Percentiles rank a stretch among this genome's conserved stretches.
These are phyloP conservation scores for Auricularia sp. DNA, from an alignment of 768 basidiomycete genomes.

Conservation along the genomic window DNA sequence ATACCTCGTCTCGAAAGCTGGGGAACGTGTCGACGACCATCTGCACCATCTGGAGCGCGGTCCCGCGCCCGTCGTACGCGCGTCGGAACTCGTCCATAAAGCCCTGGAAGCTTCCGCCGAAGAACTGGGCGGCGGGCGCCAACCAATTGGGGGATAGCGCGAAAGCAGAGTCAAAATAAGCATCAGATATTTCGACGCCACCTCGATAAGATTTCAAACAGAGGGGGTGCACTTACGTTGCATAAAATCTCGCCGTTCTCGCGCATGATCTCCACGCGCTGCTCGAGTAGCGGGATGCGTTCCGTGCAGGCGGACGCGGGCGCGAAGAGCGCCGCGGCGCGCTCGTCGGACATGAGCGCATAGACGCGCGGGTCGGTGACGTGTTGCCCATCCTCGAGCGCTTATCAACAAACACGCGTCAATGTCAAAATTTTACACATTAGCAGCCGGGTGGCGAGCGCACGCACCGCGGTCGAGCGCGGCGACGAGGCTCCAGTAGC, in stretches of 20 bases:
- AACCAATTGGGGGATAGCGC: too few species aligned
- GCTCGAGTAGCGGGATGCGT: conserved; percentile 53
- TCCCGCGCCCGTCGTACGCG: conserved; percentile 43
- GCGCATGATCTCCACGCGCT: conserved; percentile 70
- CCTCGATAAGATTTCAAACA: not conserved
- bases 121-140: conserved; percentile 33
- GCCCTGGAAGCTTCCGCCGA: conserved; percentile 59
- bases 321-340: conserved; percentile 63
- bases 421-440: not conserved
- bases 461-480: conserved; percentile 66
- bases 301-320: conserved; percentile 49
- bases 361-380: conserved; percentile 77
- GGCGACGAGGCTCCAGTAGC: conserved; percentile 83
- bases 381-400: conserved; percentile 65
- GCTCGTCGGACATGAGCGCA: conserved; percentile 56
- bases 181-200: not conserved
- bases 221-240: conserved; percentile 35
- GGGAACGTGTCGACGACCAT: conserved; percentile 64
- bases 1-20: conserved; percentile 62
- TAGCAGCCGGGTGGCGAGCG: not conserved
- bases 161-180: not conserved
- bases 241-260: conserved; percentile 66
- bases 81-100: conserved; percentile 55
- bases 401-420: conserved; percentile 26
- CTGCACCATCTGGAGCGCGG: conserved; percentile 63